These are phyloP conservation scores for Stemphylium beticola DNA, from an alignment of 2,329 filamentous ascomycete species.

Conservation along the genomic window DNA sequence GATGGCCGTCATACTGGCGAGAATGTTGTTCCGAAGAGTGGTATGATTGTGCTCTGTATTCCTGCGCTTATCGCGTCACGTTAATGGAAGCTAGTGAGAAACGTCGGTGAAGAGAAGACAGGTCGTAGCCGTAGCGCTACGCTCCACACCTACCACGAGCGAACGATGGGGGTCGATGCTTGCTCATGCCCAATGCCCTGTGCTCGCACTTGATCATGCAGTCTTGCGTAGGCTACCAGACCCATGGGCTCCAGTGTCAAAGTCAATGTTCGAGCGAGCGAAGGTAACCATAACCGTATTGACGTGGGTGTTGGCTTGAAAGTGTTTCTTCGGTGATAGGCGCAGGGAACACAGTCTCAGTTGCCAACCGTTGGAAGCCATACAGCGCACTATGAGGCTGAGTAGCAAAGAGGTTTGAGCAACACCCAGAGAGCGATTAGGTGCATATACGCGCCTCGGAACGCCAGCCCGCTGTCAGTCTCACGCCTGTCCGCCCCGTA, in stretches of 20 bases:
- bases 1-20: neutral
- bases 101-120: conserved; percentile 3
- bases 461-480: conserved; percentile 22
- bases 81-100: neutral
- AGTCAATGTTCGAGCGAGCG: neutral
- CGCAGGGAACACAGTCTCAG: conserved; percentile 1
- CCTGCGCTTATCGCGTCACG: neutral
- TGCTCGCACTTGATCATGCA: conserved; percentile 11
- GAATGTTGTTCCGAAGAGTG: neutral
- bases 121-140: neutral
- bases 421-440: conserved; percentile 1
- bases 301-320: neutral
- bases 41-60: neutral
- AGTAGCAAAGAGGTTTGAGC: conserved; percentile 1
- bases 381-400: conserved; percentile 2
- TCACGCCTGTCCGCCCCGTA: conserved; percentile 9
- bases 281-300: neutral
- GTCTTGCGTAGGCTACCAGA: conserved; percentile 4
- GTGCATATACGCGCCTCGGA: conserved; percentile 14
- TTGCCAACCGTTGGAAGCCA: conserved; percentile 5
- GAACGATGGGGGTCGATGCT: neutral
- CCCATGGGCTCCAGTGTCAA: neutral
- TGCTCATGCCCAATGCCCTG: conserved; percentile 8
- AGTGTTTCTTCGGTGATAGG: neutral
- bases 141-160: neutral